A percentile compares a stretch with the other conserved stretches of the same genome.
Evolutionary conservation across 2,329 filamentous ascomycete species (phyloP).

Genomic region (Colletotrichum navitas): DNA sequence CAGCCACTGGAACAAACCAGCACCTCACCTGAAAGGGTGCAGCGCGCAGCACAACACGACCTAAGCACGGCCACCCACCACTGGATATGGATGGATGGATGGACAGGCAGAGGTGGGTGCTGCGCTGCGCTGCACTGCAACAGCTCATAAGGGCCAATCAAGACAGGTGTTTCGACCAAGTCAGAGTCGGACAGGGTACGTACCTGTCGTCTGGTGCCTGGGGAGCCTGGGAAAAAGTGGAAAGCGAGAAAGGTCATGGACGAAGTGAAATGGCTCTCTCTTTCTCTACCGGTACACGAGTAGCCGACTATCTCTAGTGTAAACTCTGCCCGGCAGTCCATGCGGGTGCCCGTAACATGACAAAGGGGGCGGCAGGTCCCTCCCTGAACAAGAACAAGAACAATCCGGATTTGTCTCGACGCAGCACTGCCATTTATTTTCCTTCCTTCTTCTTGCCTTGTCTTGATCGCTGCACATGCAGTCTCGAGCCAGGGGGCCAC

Average conservation of each 20-base stretch:
- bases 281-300: not conserved
- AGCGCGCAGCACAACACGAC: constrained; percentile 5
- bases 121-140: not conserved
- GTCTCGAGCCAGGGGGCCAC: constrained; percentile 20
- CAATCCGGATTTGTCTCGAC: constrained; percentile 29
- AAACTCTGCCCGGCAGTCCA: not conserved
- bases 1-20: constrained; percentile 37
- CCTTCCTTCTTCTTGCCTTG: constrained; percentile 5
- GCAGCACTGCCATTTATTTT: constrained; percentile 25
- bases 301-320: constrained; percentile 12
- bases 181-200: constrained; percentile 30
- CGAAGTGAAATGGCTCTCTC: constrained; percentile 1
- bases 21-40: constrained; percentile 21
- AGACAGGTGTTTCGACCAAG: constrained; percentile 22
- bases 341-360: constrained; percentile 26
- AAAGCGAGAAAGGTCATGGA: constrained; percentile 26
- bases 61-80: constrained; percentile 20
- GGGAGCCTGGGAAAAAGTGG: constrained; percentile 37
- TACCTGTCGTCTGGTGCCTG: constrained; percentile 30
- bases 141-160: constrained; percentile 32
- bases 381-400: constrained; percentile 25
- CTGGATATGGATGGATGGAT: not conserved
- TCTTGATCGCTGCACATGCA: constrained; percentile 8
- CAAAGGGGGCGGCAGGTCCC: constrained; percentile 17
- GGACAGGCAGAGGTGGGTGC: constrained; percentile 2